Percentiles rank a stretch among this genome's conserved stretches.
phyloP scores from a whole-genome alignment of 345 rosid genomes.

The Dimocarpus longan region DNA sequence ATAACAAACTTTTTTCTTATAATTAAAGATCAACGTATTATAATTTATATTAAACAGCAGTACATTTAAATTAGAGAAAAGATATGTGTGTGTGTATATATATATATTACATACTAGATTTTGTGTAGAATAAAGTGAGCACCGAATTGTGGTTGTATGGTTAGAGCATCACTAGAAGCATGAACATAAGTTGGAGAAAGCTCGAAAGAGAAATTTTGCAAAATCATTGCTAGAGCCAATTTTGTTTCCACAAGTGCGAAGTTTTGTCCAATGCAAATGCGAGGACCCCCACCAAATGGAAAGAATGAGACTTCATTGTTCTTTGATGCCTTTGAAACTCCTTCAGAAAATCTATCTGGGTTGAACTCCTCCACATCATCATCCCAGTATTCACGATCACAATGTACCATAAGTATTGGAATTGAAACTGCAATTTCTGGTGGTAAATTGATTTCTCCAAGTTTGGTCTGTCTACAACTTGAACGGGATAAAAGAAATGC shows the following conservation, averaged over 20 bases:
- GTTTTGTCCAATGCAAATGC: no score
- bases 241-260: no score
- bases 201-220: background rate
- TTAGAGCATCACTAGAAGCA: constrained; percentile 39
- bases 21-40: no score
- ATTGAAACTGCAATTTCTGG: constrained; percentile 27
- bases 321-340: constrained; percentile 35
- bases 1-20: no score
- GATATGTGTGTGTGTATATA: no score
- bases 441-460: constrained; percentile 47
- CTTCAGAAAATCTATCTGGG: constrained; percentile 55
- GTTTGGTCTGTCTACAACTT: constrained; percentile 33
- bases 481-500: constrained; percentile 22
- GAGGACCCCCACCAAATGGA: no score
- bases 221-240: no score
- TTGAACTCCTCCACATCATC: constrained; percentile 53
- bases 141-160: constrained; percentile 28
- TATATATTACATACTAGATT: background rate
- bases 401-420: constrained; percentile 38
- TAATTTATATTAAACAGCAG: no score
- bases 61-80: no score
- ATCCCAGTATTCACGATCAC: constrained; percentile 21
- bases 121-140: constrained; percentile 40
- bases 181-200: constrained; percentile 60
- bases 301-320: no score